These are phyloP conservation scores for Fagus sylvatica DNA, from an alignment of 306 rosid genomes.

Conservation along the genomic window DNA sequence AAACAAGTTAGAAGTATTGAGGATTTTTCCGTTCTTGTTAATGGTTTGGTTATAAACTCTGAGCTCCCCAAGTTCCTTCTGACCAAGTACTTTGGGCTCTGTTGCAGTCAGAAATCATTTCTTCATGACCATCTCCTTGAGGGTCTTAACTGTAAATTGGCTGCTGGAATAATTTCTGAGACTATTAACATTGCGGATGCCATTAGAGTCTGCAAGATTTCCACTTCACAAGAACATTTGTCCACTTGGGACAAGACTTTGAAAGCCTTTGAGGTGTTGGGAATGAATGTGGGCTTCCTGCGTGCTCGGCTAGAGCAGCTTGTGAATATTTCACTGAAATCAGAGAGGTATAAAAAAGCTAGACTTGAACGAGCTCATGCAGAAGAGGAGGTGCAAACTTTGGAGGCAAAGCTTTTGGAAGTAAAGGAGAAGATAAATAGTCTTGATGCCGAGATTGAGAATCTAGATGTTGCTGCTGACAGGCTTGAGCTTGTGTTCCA, in stretches of 20 bases:
- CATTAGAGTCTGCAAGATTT: constrained; percentile 49
- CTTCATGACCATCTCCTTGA: constrained; percentile 56
- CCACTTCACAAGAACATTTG: constrained; percentile 32
- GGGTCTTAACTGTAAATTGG: constrained; percentile 50
- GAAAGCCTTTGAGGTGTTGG: constrained; percentile 44
- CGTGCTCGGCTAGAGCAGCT: constrained; percentile 42
- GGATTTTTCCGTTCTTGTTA: constrained; percentile 40
- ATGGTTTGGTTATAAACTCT: constrained; percentile 49
- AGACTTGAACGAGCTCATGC: constrained; percentile 25
- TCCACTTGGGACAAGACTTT: constrained; percentile 48
- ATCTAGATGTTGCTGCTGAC: constrained; percentile 13
- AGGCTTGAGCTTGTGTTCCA: constrained; percentile 32
- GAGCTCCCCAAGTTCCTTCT: constrained; percentile 33
- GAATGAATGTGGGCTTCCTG: constrained; percentile 58
- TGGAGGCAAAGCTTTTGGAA: constrained; percentile 27
- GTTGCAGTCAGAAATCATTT: constrained; percentile 49
- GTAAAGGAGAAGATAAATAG: constrained; percentile 14
- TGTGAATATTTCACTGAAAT: constrained; percentile 23
- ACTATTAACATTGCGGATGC: constrained; percentile 56
- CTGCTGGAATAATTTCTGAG: constrained; percentile 54
- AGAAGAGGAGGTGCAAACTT: constrained; percentile 22
- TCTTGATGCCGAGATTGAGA: constrained; percentile 34
- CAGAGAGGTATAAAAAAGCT: constrained; percentile 27
- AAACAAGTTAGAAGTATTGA: constrained; percentile 41
- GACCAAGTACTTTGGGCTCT: constrained; percentile 55